Evolutionary conservation across 2,329 filamentous ascomycete species (phyloP).

Genomic region (Raffaelea ambrosiae): DNA sequence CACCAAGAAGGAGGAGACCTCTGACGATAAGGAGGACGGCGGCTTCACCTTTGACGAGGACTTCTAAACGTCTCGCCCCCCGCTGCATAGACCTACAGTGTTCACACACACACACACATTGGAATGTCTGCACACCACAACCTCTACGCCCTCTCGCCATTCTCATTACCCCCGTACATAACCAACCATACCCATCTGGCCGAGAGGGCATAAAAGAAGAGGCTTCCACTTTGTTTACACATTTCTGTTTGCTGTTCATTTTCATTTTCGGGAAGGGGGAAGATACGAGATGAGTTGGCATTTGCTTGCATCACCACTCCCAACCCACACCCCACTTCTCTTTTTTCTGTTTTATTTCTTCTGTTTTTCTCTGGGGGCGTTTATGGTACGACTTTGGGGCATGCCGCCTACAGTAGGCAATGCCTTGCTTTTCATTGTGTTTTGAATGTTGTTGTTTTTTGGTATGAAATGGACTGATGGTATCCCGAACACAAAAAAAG

Average conservation of each 20-base stretch:
- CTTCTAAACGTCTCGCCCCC: slow-evolving; percentile 55
- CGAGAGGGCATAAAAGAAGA: background rate
- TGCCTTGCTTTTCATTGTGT: background rate
- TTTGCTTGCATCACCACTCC: slow-evolving; percentile 8
- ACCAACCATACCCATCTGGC: slow-evolving; percentile 9
- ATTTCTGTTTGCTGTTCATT: background rate
- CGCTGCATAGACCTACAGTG: too few relatives aligned
- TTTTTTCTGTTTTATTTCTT: slow-evolving; percentile 7
- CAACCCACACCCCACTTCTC: slow-evolving; percentile 3
- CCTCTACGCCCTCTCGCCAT: background rate
- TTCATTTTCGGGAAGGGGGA: background rate
- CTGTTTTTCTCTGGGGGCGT: slow-evolving; percentile 7
- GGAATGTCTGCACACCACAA: too few relatives aligned
- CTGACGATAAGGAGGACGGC: slow-evolving; percentile 52
- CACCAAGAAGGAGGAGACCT: slow-evolving; percentile 50
- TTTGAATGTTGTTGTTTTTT: background rate
- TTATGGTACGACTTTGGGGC: background rate
- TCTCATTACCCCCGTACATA: slow-evolving; percentile 9
- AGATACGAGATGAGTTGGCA: background rate
- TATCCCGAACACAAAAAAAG: background rate
- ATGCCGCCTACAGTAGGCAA: background rate
- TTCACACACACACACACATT: too few relatives aligned
- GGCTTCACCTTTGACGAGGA: slow-evolving; percentile 95
- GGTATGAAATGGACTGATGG: slow-evolving; percentile 4
- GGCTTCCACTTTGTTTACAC: background rate